phyloP scores from a whole-genome alignment of 768 basidiomycete species.

The Leccinellum luteum region DNA sequence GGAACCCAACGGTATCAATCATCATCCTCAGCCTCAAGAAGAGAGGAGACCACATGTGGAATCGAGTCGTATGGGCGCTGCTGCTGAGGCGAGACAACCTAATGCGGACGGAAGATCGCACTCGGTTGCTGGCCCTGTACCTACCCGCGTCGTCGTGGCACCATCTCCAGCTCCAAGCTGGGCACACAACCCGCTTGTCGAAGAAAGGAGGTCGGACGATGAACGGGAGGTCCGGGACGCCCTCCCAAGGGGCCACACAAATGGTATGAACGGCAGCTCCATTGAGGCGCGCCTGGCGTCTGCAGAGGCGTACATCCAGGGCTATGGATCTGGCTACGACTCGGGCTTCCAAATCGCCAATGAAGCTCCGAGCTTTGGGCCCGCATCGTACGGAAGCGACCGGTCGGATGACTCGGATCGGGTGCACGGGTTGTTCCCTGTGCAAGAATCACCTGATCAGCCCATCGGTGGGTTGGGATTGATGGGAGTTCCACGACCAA shows the following conservation, averaged over 20 bases:
- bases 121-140: conserved; percentile 32
- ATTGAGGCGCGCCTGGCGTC: conserved; percentile 29
- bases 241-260: conserved; percentile 10
- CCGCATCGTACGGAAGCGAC: conserved; percentile 22
- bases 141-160: conserved; percentile 29
- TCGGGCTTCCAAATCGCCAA: conserved; percentile 25
- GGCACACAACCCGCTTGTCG: conserved; percentile 29
- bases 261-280: conserved; percentile 8
- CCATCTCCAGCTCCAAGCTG: conserved; percentile 28
- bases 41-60: conserved; percentile 13
- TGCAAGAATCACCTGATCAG: conserved; percentile 29
- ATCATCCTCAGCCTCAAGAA: conserved; percentile 11
- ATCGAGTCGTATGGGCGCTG: conserved; percentile 9
- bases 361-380: conserved; percentile 12
- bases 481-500: conserved; percentile 24
- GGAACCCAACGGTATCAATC: conserved; percentile 11
- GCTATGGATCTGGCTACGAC: conserved; percentile 36
- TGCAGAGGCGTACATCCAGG: conserved; percentile 35
- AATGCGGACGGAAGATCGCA: conserved; percentile 23
- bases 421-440: conserved; percentile 26
- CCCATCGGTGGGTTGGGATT: conserved; percentile 26
- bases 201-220: conserved; percentile 30
- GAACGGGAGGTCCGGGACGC: conserved; percentile 18
- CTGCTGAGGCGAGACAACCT: conserved; percentile 6
- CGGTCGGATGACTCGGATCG: conserved; percentile 23